Conservation (phyloP, 345 rosid species). For the Excoecaria cochinchinensis region DNA sequence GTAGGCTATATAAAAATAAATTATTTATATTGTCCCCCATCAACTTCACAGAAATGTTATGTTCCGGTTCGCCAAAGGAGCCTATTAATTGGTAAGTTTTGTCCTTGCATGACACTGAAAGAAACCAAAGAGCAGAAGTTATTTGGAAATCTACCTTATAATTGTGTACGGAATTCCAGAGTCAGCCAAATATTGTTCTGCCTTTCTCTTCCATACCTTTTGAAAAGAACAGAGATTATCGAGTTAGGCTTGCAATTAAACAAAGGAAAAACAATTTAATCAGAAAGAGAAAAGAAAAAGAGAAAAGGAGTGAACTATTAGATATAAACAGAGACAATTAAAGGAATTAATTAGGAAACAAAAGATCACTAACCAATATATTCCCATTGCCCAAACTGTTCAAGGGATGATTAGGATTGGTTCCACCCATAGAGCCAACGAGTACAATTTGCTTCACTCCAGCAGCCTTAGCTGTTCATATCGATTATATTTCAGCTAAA, state of each 20-base stretch:
- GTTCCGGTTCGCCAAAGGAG: neutral
- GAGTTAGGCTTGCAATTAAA: neutral
- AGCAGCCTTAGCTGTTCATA: conserved; percentile 72
- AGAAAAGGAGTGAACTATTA: conserved; percentile 5
- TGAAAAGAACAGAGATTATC: conserved; percentile 18
- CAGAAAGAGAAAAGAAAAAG: conserved; percentile 7
- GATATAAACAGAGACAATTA: neutral
- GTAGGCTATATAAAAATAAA: neutral
- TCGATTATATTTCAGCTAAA: conserved; percentile 16
- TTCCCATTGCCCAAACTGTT: conserved; percentile 93
- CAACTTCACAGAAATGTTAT: neutral
- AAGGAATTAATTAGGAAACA: conserved; percentile 2
- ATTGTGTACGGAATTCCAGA: conserved; percentile 91
- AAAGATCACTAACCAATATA: conserved; percentile 63
- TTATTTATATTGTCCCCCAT: neutral
- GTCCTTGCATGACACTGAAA: neutral
- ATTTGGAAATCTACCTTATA: conserved; percentile 53
- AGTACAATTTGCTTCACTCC: conserved; percentile 94
- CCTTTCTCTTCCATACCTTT: conserved; percentile 95
- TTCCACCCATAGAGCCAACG: conserved; percentile 99
- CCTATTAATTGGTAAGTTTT: neutral
- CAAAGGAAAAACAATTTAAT: neutral
- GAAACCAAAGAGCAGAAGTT: neutral
- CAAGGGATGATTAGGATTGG: conserved; percentile 62
- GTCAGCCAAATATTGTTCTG: conserved; percentile 98